Percentiles rank a stretch among this genome's conserved stretches.
Conservation (phyloP, 306 rosid species). For the Leucaena leucocephala region DNA sequence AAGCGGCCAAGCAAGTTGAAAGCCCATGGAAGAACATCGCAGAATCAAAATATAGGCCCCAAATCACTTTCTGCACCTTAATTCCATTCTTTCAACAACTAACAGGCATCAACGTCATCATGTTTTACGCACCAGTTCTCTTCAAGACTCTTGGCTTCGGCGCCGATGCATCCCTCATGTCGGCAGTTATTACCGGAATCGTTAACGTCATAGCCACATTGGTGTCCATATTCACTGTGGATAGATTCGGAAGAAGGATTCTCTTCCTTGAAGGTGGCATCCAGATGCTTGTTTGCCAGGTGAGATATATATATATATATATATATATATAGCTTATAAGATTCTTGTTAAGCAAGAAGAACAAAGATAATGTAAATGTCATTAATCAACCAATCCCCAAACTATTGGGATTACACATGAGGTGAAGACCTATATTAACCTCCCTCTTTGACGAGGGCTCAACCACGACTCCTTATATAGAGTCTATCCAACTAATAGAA, state of each 20-base stretch:
- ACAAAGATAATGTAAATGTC: no score
- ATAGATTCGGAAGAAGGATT: slow-evolving; percentile 35
- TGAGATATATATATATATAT: not conserved
- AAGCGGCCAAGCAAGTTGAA: slow-evolving; percentile 19
- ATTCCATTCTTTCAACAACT: slow-evolving; percentile 34
- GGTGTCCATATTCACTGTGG: slow-evolving; percentile 30
- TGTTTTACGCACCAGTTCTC: slow-evolving; percentile 35
- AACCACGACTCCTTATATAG: no score
- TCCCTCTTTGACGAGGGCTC: no score
- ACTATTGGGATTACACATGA: no score
- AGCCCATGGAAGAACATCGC: slow-evolving; percentile 38
- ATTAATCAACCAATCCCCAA: no score
- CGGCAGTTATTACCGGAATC: slow-evolving; percentile 30
- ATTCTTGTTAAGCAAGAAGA: no score
- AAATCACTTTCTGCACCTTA: slow-evolving; percentile 19
- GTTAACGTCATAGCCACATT: slow-evolving; percentile 29
- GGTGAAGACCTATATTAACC: no score
- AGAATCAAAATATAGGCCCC: slow-evolving; percentile 27
- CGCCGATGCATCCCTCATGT: slow-evolving; percentile 28
- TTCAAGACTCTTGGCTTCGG: slow-evolving; percentile 37
- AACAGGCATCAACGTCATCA: slow-evolving; percentile 34
- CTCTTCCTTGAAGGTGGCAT: slow-evolving; percentile 34
- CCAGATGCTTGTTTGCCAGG: slow-evolving; percentile 39
- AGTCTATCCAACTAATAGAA: no score
- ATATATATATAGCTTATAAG: no score